phyloP scores from a whole-genome alignment of 2,329 filamentous ascomycete species.

The Fusarium anguioides region DNA sequence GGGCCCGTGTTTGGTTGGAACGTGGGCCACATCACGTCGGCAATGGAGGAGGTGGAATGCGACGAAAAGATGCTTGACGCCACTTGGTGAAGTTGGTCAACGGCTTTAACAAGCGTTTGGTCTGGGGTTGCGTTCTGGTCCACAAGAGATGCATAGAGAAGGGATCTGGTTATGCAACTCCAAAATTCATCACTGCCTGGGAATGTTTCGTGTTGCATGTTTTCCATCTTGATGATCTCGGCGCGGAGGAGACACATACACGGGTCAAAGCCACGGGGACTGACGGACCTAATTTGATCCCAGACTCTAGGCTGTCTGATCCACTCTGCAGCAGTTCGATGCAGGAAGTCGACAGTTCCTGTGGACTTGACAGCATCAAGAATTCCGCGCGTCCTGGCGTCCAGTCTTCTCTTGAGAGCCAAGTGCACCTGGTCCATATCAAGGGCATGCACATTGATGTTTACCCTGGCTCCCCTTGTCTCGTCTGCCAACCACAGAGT shows the following conservation, averaged over 20 bases:
- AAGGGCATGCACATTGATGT: no score
- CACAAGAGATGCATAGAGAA: background rate
- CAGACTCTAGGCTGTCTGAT: background rate
- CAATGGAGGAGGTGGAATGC: background rate
- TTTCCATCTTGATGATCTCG: background rate
- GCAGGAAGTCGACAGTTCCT: no score
- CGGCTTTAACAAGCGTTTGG: background rate
- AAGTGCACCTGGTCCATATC: no score
- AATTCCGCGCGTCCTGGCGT: no score
- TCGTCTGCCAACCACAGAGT: no score
- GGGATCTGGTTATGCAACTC: background rate
- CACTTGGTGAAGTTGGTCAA: background rate
- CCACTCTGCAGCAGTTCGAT: background rate
- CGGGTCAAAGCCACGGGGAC: background rate
- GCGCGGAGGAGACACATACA: background rate
- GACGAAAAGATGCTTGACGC: background rate
- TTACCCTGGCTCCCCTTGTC: no score
- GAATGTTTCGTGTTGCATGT: no score
- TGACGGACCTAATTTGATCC: background rate
- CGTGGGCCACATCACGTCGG: no score
- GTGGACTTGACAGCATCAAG: no score
- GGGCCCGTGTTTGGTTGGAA: no score
- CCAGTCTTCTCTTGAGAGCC: no score
- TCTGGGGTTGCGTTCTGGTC: background rate
- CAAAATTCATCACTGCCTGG: background rate